phyloP scores from a whole-genome alignment of 2,329 filamentous ascomycete genomes.

The Colletotrichum sp. region DNA sequence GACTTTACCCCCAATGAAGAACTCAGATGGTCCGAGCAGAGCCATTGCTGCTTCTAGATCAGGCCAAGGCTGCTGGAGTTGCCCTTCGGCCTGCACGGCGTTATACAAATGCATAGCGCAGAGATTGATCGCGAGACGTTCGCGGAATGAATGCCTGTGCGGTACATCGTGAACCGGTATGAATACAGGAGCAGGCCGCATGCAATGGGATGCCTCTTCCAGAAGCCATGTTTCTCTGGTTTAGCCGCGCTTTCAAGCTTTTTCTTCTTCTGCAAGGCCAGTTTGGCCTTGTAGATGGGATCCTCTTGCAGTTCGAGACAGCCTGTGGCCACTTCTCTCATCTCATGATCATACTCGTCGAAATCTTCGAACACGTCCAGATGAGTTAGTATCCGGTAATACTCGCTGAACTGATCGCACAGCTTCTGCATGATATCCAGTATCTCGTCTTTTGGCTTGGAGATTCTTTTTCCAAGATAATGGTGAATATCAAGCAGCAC shows the following conservation, averaged over 20 bases:
- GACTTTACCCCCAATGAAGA: constrained; percentile 38
- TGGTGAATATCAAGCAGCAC: constrained; percentile 46
- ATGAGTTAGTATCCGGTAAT: background rate
- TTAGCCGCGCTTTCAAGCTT: background rate
- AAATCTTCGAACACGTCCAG: background rate
- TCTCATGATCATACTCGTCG: background rate
- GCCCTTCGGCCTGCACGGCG: constrained; percentile 33
- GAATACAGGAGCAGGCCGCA: constrained; percentile 34
- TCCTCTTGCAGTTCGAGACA: background rate
- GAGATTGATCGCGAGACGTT: constrained; percentile 43
- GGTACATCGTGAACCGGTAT: constrained; percentile 33
- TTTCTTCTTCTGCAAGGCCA: background rate
- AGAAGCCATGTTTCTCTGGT: background rate
- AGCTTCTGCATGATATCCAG: background rate
- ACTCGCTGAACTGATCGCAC: background rate
- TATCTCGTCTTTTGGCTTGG: background rate
- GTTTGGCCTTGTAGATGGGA: background rate
- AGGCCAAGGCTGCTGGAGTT: constrained; percentile 32
- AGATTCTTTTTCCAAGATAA: constrained; percentile 21
- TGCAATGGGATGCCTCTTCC: background rate
- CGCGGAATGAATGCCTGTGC: constrained; percentile 33
- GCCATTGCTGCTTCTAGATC: constrained; percentile 41
- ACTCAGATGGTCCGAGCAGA: constrained; percentile 30
- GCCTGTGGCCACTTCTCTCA: background rate
- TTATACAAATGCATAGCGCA: constrained; percentile 46